phyloP scores from a whole-genome alignment of 805 yeast genomes.

The Groenewaldozyma salmanticensis region DNA sequence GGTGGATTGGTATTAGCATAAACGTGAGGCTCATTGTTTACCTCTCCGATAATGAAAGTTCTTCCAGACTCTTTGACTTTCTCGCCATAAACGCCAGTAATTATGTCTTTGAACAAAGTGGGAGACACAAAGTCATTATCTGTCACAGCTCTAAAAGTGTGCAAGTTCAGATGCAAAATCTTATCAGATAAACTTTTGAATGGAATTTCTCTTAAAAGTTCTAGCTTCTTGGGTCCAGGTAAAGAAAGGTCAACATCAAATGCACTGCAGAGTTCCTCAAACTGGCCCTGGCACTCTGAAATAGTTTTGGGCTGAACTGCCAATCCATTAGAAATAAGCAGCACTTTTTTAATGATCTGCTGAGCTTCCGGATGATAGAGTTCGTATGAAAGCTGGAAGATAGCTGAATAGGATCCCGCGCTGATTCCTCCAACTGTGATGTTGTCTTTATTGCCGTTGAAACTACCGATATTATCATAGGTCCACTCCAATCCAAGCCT shows the following conservation, averaged over 20 bases:
- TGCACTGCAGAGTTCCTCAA: conserved; percentile 28
- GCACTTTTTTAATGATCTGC: conserved; percentile 32
- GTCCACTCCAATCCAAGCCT: conserved; percentile 36
- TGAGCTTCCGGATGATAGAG: conserved; percentile 31
- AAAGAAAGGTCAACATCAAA: conserved; percentile 16
- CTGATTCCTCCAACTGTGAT: conserved; percentile 35
- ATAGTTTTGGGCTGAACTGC: conserved; percentile 33
- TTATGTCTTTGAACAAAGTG: conserved; percentile 27
- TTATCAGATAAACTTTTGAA: conserved; percentile 18
- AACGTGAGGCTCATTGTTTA: conserved; percentile 2
- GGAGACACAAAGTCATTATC: conserved; percentile 31
- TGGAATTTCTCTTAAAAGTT: conserved; percentile 17
- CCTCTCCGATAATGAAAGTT: conserved; percentile 9
- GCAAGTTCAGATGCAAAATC: conserved; percentile 22
- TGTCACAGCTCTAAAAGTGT: conserved; percentile 34
- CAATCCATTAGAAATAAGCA: conserved; percentile 31
- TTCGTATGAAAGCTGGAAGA: conserved; percentile 35
- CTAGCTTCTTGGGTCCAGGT: conserved; percentile 18
- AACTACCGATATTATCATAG: conserved; percentile 29
- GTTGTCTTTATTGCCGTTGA: conserved; percentile 35
- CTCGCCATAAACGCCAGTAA: conserved; percentile 14
- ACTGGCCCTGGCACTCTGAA: conserved; percentile 29
- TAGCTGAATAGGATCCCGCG: conserved; percentile 34
- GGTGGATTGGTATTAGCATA: conserved; percentile 6
- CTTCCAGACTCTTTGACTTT: conserved; percentile 3